These are phyloP conservation scores for Microcyclospora pomicola DNA, from an alignment of 2,329 filamentous ascomycete genomes.

Conservation along the genomic window DNA sequence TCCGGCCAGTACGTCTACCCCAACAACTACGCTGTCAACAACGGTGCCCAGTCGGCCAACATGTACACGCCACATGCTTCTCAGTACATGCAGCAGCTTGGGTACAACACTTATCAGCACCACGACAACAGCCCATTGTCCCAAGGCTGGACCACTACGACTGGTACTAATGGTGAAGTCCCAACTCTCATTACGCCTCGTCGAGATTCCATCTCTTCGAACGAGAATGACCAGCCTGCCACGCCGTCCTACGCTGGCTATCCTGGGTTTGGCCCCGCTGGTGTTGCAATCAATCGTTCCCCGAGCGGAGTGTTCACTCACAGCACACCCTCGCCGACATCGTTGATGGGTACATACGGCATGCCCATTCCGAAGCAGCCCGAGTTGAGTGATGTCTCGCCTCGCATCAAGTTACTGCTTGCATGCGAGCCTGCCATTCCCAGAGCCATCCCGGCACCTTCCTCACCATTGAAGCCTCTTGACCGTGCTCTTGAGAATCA, in stretches of 20 bases:
- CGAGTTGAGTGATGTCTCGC: conserved; percentile 28
- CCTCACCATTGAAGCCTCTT: conserved; percentile 74
- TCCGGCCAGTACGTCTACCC: conserved; percentile 21
- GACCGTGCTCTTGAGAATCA: conserved; percentile 92
- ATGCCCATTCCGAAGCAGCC: conserved; percentile 25
- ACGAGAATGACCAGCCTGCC: conserved; percentile 38
- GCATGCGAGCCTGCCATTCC: conserved; percentile 71
- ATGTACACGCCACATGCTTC: conserved; percentile 32
- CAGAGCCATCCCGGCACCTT: conserved; percentile 75
- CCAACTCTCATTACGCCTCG: conserved; percentile 38
- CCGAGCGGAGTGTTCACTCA: conserved; percentile 35
- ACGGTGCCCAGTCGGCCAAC: conserved; percentile 21
- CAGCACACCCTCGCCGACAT: conserved; percentile 37
- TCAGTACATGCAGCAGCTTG: conserved; percentile 29
- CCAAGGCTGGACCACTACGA: conserved; percentile 30
- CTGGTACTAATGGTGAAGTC: conserved; percentile 32
- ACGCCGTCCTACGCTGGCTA: conserved; percentile 35
- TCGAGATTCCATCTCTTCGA: conserved; percentile 38
- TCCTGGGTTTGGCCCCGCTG: conserved; percentile 23
- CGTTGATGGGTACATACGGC: conserved; percentile 31
- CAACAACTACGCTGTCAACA: conserved; percentile 13
- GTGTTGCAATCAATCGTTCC: conserved; percentile 36
- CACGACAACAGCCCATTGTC: conserved; percentile 34
- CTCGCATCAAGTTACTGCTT: conserved; percentile 32
- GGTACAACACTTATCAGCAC: conserved; percentile 30